phyloP scores from a whole-genome alignment of 2,329 filamentous ascomycete species.

The Cryoendolithus antarcticus region DNA sequence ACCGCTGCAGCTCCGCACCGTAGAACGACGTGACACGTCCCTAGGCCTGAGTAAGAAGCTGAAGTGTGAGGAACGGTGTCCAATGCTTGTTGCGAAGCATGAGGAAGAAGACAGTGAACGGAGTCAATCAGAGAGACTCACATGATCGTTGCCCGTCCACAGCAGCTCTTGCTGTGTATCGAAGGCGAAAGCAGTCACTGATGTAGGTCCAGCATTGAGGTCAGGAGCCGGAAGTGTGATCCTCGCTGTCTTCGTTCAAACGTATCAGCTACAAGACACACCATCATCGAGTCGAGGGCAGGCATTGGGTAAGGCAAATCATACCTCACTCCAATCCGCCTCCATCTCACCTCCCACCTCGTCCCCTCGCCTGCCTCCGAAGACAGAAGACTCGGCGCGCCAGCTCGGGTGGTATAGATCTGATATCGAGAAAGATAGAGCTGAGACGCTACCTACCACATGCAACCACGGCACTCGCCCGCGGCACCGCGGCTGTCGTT shows the following conservation, averaged over 20 bases:
- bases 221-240: slow-evolving; percentile 69
- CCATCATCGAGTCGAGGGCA: slow-evolving; percentile 17
- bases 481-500: too few relatives aligned
- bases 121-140: slow-evolving; percentile 32
- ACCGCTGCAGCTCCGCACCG: slow-evolving; percentile 70
- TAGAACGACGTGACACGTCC: slow-evolving; percentile 84
- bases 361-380: too few relatives aligned
- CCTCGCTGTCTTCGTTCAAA: slow-evolving; percentile 54
- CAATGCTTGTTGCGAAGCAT: neutral
- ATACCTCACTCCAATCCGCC: slow-evolving; percentile 40
- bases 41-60: slow-evolving; percentile 31
- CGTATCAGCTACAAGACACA: slow-evolving; percentile 1
- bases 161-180: slow-evolving; percentile 80
- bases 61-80: slow-evolving; percentile 1
- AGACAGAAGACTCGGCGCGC: too few relatives aligned
- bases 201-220: slow-evolving; percentile 52
- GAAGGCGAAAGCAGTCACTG: slow-evolving; percentile 72
- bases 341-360: slow-evolving; percentile 27
- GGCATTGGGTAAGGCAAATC: slow-evolving; percentile 1
- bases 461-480: too few relatives aligned
- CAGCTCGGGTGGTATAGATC: too few relatives aligned
- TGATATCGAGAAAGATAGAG: too few relatives aligned
- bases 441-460: too few relatives aligned
- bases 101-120: neutral
- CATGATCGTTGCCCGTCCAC: slow-evolving; percentile 86